Percentiles rank a stretch among this genome's conserved stretches.
Conservation (phyloP, 495 filamentous ascomycete species). For the Tuber magnatum region DNA sequence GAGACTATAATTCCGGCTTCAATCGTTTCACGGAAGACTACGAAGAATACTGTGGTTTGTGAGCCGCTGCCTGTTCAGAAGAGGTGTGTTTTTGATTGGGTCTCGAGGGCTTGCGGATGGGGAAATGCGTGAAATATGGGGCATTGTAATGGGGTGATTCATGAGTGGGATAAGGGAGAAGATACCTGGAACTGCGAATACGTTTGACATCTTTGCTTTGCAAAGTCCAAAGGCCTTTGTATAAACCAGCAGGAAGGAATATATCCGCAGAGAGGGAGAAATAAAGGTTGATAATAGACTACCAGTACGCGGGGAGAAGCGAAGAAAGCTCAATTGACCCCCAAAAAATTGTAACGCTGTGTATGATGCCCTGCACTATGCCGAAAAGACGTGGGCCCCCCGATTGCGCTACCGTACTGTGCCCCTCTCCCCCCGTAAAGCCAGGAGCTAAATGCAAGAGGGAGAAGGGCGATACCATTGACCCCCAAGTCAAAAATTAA, state of each 20-base stretch:
- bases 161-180: background rate
- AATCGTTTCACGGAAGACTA: conserved; percentile 63
- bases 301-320: background rate
- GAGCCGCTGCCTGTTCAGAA: conserved; percentile 7
- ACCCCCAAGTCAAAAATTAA: background rate
- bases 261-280: background rate
- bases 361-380: background rate
- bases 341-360: background rate
- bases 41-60: conserved; percentile 55
- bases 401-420: background rate
- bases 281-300: background rate
- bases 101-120: background rate
- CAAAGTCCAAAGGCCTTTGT: background rate
- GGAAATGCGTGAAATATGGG: background rate
- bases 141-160: background rate
- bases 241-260: background rate
- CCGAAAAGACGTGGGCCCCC: background rate
- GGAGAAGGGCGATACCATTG: background rate
- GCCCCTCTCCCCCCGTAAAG: background rate
- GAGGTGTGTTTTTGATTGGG: background rate
- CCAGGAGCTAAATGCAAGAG: background rate
- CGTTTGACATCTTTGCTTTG: conserved; percentile 38
- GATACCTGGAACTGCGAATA: conserved; percentile 46
- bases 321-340: background rate
- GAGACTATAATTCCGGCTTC: conserved; percentile 64